Evolutionary conservation across 2,329 filamentous ascomycete species (phyloP).

Genomic region (Xylaria sp.): DNA sequence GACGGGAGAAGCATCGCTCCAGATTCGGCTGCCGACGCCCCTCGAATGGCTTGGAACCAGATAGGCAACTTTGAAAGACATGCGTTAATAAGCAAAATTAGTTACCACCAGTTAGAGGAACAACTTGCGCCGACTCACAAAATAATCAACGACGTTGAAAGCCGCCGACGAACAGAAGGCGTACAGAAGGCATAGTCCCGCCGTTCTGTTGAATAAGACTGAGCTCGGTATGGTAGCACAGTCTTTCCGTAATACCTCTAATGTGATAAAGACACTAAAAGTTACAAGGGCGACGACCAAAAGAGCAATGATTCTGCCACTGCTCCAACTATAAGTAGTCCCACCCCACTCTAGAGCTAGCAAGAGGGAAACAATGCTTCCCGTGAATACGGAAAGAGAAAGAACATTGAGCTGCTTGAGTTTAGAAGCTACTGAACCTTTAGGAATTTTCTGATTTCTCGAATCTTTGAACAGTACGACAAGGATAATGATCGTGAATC

Average conservation of each 20-base stretch:
- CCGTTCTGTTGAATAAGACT: constrained; percentile 25
- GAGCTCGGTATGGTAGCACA: constrained; percentile 31
- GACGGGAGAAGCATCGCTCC: constrained; percentile 28
- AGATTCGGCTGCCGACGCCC: constrained; percentile 25
- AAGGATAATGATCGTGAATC: constrained; percentile 27
- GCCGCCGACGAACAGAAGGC: constrained; percentile 30
- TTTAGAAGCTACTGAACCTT: constrained; percentile 21
- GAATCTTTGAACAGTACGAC: constrained; percentile 27
- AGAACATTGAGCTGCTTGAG: constrained; percentile 41
- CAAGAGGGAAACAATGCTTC: constrained; percentile 41
- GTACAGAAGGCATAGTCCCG: constrained; percentile 25
- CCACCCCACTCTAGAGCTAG: constrained; percentile 46
- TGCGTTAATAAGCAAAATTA: neutral
- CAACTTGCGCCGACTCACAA: constrained; percentile 11
- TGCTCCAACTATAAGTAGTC: constrained; percentile 34
- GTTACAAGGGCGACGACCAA: constrained; percentile 21
- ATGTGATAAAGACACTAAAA: constrained; percentile 10
- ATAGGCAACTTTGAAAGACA: constrained; percentile 27
- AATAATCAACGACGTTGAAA: constrained; percentile 31
- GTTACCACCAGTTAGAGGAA: neutral
- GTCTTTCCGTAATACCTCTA: constrained; percentile 22
- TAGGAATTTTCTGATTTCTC: constrained; percentile 21
- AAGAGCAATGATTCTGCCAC: constrained; percentile 23
- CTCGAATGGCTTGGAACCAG: constrained; percentile 34
- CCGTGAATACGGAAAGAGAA: constrained; percentile 39